Evolutionary conservation across 768 basidiomycete genomes (phyloP).

Genomic region (Tulasnella calospora): DNA sequence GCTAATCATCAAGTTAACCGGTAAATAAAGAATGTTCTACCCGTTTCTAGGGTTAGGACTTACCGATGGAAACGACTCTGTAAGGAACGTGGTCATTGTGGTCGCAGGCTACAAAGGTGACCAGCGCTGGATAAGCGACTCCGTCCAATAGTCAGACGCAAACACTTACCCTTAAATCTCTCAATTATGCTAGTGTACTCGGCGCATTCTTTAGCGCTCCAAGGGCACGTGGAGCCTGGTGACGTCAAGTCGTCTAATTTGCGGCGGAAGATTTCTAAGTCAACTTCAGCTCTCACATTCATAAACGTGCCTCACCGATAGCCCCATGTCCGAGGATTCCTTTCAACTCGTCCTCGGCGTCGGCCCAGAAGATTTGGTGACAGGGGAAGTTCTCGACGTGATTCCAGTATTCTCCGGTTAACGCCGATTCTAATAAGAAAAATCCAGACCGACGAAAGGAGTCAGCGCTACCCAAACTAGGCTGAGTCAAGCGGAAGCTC

Average conservation of each 20-base stretch:
- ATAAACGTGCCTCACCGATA: neutral
- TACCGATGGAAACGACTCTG: neutral
- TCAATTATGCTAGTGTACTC: neutral
- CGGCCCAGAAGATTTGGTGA: neutral
- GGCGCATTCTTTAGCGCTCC: conserved; percentile 15
- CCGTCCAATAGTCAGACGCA: neutral
- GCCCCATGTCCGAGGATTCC: conserved; percentile 14
- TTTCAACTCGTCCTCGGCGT: conserved; percentile 22
- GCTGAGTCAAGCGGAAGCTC: neutral
- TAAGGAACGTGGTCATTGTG: neutral
- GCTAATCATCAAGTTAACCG: neutral
- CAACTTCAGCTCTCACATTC: neutral
- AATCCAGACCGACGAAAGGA: neutral
- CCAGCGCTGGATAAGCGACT: neutral
- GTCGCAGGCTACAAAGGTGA: neutral
- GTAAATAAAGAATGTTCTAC: neutral
- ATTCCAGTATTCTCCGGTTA: conserved; percentile 23
- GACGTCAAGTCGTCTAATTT: conserved; percentile 18
- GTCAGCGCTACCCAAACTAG: too few relatives aligned
- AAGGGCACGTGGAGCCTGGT: conserved; percentile 20
- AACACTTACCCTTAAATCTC: neutral
- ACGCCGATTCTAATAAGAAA: conserved; percentile 10
- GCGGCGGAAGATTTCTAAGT: neutral
- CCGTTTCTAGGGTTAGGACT: neutral
- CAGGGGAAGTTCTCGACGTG: conserved; percentile 23